phyloP scores from a whole-genome alignment of 2,329 filamentous ascomycete species.

The Neopestalotiopsis clavispora region DNA sequence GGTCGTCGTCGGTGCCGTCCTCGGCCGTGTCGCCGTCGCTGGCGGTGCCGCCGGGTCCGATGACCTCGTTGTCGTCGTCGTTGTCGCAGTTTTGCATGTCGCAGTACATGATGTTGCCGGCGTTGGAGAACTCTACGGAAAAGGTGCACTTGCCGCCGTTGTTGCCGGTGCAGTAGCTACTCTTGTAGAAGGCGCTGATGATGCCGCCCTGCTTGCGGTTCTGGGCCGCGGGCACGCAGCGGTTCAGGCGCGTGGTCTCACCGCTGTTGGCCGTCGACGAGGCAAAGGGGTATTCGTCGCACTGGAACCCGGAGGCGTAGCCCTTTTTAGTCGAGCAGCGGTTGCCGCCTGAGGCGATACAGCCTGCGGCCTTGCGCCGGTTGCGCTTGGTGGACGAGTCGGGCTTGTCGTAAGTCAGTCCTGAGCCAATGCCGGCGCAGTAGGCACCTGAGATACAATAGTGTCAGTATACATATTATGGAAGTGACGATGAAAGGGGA shows the following conservation, averaged over 20 bases:
- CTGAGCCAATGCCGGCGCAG: neutral
- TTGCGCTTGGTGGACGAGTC: slow-evolving; percentile 6
- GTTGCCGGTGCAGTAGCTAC: slow-evolving; percentile 16
- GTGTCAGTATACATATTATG: neutral
- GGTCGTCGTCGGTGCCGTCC: neutral
- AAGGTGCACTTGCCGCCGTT: slow-evolving; percentile 12
- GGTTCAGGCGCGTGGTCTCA: slow-evolving; percentile 3
- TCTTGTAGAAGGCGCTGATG: slow-evolving; percentile 12
- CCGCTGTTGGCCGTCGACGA: neutral
- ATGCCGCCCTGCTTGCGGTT: slow-evolving; percentile 17
- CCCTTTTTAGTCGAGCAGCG: slow-evolving; percentile 15
- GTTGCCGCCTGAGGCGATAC: slow-evolving; percentile 16
- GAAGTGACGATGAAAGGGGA: neutral
- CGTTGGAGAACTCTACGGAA: slow-evolving; percentile 8
- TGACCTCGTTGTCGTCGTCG: neutral
- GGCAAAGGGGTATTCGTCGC: neutral
- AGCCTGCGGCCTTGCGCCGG: slow-evolving; percentile 13
- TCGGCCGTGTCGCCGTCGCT: neutral
- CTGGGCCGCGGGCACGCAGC: slow-evolving; percentile 15
- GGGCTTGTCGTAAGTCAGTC: slow-evolving; percentile 8
- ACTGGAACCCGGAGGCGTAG: neutral
- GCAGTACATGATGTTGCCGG: slow-evolving; percentile 10
- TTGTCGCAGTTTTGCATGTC: neutral
- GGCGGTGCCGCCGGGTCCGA: neutral
- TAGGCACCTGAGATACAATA: neutral